A percentile compares a stretch with the other conserved stretches of the same genome.
Evolutionary conservation across 331 rosid genomes (phyloP).

Genomic region (Pyracantha coccinea): DNA sequence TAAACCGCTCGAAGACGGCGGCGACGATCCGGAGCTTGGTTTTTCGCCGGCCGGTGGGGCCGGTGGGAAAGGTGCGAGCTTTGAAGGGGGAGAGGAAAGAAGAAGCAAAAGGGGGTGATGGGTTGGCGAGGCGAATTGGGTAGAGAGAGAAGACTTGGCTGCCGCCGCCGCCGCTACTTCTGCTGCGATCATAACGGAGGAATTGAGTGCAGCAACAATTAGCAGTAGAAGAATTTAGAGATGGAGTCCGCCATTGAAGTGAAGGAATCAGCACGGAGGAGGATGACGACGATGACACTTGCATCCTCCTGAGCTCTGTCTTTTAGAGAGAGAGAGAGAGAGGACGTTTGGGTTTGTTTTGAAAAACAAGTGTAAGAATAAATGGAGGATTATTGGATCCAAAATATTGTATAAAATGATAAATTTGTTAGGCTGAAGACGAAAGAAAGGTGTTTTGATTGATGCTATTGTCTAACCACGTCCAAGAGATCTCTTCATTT

Average conservation of each 20-base stretch:
- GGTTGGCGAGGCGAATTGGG: not conserved
- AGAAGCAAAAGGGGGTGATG: not conserved
- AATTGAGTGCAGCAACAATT: not conserved
- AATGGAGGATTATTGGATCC: not conserved
- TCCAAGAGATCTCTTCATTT: not conserved
- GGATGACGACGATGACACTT: conserved; percentile 6
- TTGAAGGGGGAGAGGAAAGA: not conserved
- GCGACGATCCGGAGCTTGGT: conserved; percentile 19
- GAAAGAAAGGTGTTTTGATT: not conserved
- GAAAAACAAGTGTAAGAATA: not conserved
- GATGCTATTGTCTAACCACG: conserved; percentile 2
- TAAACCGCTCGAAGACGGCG: conserved; percentile 63
- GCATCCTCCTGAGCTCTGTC: not conserved
- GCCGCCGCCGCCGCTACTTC: not conserved
- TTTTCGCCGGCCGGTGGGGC: conserved; percentile 2
- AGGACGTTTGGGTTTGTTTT: not conserved
- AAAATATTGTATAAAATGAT: not conserved
- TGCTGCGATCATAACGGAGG: not conserved
- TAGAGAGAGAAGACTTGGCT: not conserved
- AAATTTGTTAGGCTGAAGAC: not conserved
- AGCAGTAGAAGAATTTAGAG: not conserved
- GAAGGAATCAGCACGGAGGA: conserved; percentile 1
- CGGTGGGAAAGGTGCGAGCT: not conserved
- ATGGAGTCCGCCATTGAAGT: conserved; percentile 4
- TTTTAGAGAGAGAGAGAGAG: not conserved